Conservation (phyloP, 2,329 filamentous ascomycete species). For the Penicillium brasilianum region DNA sequence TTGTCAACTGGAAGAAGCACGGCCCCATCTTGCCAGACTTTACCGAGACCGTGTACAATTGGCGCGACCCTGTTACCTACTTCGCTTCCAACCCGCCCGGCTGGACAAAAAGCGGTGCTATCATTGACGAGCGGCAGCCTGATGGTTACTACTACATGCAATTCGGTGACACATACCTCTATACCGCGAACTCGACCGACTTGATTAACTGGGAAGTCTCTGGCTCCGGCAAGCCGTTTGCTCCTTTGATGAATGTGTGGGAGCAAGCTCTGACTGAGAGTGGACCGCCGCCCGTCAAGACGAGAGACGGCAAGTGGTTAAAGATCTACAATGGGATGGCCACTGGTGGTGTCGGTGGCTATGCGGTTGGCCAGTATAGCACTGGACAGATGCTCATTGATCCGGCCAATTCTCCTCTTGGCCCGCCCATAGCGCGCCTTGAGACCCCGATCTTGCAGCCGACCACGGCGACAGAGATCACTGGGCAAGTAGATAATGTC, state of each 20-base stretch:
- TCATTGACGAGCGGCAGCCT: not conserved
- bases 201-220: constrained; percentile 1
- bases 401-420: not conserved
- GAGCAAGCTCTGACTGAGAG: not conserved
- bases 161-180: constrained; percentile 17
- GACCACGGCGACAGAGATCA: not conserved
- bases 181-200: constrained; percentile 8
- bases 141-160: constrained; percentile 3
- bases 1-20: not conserved
- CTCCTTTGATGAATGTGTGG: not conserved
- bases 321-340: constrained; percentile 1
- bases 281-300: not conserved
- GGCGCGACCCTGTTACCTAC: not conserved
- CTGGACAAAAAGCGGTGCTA: constrained; percentile 1
- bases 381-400: not conserved
- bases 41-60: not conserved
- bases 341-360: not conserved
- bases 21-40: not conserved
- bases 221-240: not conserved
- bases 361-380: not conserved
- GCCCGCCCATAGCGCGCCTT: not conserved
- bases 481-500: constrained; percentile 1
- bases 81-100: not conserved
- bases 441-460: not conserved
- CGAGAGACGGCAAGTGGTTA: not conserved